Evolutionary conservation across 129 eudicot species (phyloP).

Genomic region (Flaveria bidentis): DNA sequence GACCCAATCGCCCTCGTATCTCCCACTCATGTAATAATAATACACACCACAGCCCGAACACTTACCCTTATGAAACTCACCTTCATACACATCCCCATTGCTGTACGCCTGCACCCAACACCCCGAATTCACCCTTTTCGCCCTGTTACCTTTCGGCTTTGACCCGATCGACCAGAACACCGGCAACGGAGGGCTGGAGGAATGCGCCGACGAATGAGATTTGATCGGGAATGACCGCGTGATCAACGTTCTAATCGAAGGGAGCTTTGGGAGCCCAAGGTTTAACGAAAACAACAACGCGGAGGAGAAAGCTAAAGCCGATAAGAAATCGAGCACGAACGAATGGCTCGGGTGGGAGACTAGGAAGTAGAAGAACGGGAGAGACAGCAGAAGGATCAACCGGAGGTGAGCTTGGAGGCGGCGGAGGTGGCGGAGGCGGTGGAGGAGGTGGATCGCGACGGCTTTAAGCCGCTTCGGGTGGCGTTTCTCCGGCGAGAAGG

Average conservation of each 20-base stretch:
- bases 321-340: slow-evolving; percentile 36
- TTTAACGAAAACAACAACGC: slow-evolving; percentile 35
- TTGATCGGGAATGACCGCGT: slow-evolving; percentile 29
- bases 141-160: slow-evolving; percentile 28
- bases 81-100: slow-evolving; percentile 42
- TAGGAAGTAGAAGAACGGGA: slow-evolving; percentile 39
- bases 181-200: slow-evolving; percentile 36
- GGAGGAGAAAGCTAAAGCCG: slow-evolving; percentile 37
- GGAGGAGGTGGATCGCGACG: slow-evolving; percentile 29
- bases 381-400: slow-evolving; percentile 28
- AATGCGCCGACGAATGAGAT: slow-evolving; percentile 25
- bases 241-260: slow-evolving; percentile 29
- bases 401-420: slow-evolving; percentile 38
- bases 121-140: slow-evolving; percentile 36
- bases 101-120: slow-evolving; percentile 45
- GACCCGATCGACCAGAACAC: slow-evolving; percentile 43
- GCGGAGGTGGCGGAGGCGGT: slow-evolving; percentile 39
- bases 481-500: slow-evolving; percentile 7
- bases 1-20: slow-evolving; percentile 41
- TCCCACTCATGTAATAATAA: slow-evolving; percentile 42
- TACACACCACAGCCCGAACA: slow-evolving; percentile 43
- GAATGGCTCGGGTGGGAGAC: slow-evolving; percentile 43
- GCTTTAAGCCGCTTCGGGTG: slow-evolving; percentile 25
- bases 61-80: slow-evolving; percentile 45
- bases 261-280: slow-evolving; percentile 43